A percentile compares a stretch with the other conserved stretches of the same genome.
Conservation (phyloP, 164 flowering plant genomes). For the Piper longum region DNA sequence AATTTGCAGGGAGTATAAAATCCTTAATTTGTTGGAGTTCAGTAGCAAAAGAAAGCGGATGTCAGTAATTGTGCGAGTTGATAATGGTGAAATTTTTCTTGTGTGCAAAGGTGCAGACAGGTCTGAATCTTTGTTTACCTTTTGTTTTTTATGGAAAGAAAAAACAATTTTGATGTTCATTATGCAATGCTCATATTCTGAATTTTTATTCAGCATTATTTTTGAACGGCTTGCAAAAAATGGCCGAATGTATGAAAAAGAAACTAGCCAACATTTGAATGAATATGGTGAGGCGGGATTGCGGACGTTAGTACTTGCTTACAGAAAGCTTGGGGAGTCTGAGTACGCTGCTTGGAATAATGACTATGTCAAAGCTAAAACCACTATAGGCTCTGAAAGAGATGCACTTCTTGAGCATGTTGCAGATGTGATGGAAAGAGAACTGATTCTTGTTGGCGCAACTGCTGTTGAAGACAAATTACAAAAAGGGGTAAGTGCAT, state of each 20-base stretch:
- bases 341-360: conserved; percentile 37
- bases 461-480: conserved; percentile 57
- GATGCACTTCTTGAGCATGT: conserved; percentile 36
- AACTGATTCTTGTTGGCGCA: conserved; percentile 42
- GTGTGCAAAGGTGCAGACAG: conserved; percentile 75
- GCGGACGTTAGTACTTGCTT: conserved; percentile 43
- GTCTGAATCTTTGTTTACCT: conserved; percentile 11
- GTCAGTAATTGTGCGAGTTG: conserved; percentile 54
- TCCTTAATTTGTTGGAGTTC: conserved; percentile 49
- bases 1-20: conserved; percentile 39
- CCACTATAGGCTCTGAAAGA: conserved; percentile 34
- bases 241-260: conserved; percentile 26
- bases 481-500: conserved; percentile 38
- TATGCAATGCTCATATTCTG: background rate
- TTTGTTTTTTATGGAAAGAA: background rate
- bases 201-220: conserved; percentile 29
- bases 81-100: conserved; percentile 40
- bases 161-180: background rate
- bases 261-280: conserved; percentile 28
- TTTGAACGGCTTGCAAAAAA: conserved; percentile 32
- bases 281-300: conserved; percentile 52
- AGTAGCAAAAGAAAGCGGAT: conserved; percentile 50
- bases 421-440: conserved; percentile 47
- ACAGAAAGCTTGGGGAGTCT: conserved; percentile 18
- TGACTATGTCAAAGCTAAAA: conserved; percentile 30